Percentiles rank a stretch among this genome's conserved stretches.
Evolutionary conservation across 805 yeast genomes (phyloP).

Genomic region (Saccharomycopsis fibuligera): DNA sequence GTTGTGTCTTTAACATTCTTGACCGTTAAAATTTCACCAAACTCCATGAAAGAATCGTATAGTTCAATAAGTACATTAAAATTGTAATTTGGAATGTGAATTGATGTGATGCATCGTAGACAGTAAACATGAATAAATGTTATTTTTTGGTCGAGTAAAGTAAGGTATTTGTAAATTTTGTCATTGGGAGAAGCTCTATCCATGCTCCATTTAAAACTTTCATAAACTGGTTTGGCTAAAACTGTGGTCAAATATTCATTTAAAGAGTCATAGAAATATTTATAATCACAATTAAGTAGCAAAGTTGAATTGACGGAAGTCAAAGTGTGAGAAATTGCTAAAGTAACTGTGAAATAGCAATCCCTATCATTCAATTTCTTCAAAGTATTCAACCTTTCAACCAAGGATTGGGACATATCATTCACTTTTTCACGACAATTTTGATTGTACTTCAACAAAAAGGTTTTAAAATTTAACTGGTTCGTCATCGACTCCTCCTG

Average conservation of each 20-base stretch:
- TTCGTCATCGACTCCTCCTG: not conserved
- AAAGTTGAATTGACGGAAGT: not conserved
- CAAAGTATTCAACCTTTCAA: not conserved
- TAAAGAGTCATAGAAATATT: not conserved
- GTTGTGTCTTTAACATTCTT: no score
- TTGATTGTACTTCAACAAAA: not conserved
- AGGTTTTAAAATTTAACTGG: not conserved
- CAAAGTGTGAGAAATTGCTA: not conserved
- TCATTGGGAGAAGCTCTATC: not conserved
- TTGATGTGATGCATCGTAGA: not conserved
- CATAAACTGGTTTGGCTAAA: not conserved
- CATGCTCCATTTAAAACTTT: not conserved
- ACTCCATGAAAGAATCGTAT: not conserved
- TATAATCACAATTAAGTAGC: not conserved
- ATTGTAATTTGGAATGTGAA: constrained; percentile 6
- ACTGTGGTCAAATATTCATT: not conserved
- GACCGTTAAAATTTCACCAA: not conserved
- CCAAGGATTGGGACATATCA: not conserved
- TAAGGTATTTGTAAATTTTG: not conserved
- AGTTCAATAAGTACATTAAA: not conserved
- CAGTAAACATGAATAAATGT: constrained; percentile 2
- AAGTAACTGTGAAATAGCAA: not conserved
- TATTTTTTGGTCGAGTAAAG: not conserved
- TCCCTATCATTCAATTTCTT: not conserved
- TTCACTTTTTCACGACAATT: not conserved